These are phyloP conservation scores for Pythium grandisporangium DNA, from an alignment of 352 stramenopile genomes.

Conservation along the genomic window DNA sequence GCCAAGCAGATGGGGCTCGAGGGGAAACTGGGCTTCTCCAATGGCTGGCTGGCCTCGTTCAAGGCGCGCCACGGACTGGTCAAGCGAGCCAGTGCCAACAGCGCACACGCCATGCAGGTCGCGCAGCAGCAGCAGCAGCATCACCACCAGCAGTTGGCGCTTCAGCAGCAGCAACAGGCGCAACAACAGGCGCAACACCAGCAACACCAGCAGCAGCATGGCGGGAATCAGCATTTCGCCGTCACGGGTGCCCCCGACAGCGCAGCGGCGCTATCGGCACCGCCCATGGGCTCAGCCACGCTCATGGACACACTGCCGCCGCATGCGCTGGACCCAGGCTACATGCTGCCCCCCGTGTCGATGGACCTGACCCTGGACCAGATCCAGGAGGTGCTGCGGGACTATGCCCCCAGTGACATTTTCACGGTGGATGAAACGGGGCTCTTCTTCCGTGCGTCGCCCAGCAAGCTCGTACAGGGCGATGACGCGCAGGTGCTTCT, in stretches of 20 bases:
- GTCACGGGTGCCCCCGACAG: constrained; percentile 30
- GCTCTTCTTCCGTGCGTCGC: constrained; percentile 80
- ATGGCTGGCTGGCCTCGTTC: constrained; percentile 81
- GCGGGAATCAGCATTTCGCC: constrained; percentile 4
- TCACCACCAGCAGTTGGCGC: constrained; percentile 2
- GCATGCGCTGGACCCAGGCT: constrained; percentile 45
- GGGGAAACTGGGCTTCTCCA: constrained; percentile 78
- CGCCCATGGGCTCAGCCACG: too few species aligned
- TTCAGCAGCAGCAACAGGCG: too few species aligned
- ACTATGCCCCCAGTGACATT: constrained; percentile 76
- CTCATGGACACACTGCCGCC: too few species aligned
- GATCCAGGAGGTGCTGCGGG: constrained; percentile 75
- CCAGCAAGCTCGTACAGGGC: constrained; percentile 74
- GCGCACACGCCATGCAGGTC: constrained; percentile 15
- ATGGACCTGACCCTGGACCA: constrained; percentile 77
- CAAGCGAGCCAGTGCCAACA: constrained; percentile 29
- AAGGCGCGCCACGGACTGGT: constrained; percentile 78
- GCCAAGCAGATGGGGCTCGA: constrained; percentile 79
- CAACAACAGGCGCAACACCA: constrained; percentile 7
- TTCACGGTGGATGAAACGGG: constrained; percentile 85
- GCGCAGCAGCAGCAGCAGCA: constrained; percentile 15
- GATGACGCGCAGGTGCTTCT: constrained; percentile 73
- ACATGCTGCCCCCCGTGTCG: constrained; percentile 73
- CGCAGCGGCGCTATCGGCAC: constrained; percentile 23
- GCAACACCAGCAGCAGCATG: background rate